Evolutionary conservation across 768 basidiomycete genomes (phyloP), one percentile per base, ranked within the genome.

Genomic region (Amanita pseudoporphyria): DNA sequence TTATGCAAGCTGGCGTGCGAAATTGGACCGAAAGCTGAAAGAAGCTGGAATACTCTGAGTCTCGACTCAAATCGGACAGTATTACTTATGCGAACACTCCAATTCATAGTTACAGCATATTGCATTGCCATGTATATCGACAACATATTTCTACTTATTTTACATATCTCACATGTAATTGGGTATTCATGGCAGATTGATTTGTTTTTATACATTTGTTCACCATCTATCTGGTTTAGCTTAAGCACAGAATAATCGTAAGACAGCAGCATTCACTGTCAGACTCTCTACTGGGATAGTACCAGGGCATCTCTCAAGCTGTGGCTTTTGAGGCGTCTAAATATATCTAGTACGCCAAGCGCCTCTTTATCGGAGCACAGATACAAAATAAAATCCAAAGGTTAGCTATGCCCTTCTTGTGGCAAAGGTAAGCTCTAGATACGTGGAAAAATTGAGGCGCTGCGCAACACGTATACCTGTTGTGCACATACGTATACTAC

Each of bases 1-100:
- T 54, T 88, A 88, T 58, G 59, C 65, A 45, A 79, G 73, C 44
- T 87, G 84, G 84, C 76, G 79, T 52, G 62, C 71, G 44, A 71
- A 68, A 56, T 67, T 87, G 47, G 71, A 76, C 32, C 69, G 70
- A 45, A 73, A 65, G 56, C 67, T 81, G 31, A 65, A 66, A 47
- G 69, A 68, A 50, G 64, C 64, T 42, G 73, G 71, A 16, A 56
- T 70, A 48, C 61, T 59, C 49, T 63, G 58, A 60, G 26, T 28
- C 26, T 3, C 3, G 58, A 47, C 53, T 44, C 33, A 33, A 32
- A 45, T n/a, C n/a, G n/a, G n/a, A n/a, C n/a, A 45, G 44, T 35
- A 22, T 35, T 13, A 45, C 24, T 42, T 53, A 40, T 19, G 35
- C n/a, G 24, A 28, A 9, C 12, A n/a, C 28, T 41, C 31, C 1